Conservation (phyloP, 1,139 yeast genomes). For the Meyerozyma smithsonii region DNA sequence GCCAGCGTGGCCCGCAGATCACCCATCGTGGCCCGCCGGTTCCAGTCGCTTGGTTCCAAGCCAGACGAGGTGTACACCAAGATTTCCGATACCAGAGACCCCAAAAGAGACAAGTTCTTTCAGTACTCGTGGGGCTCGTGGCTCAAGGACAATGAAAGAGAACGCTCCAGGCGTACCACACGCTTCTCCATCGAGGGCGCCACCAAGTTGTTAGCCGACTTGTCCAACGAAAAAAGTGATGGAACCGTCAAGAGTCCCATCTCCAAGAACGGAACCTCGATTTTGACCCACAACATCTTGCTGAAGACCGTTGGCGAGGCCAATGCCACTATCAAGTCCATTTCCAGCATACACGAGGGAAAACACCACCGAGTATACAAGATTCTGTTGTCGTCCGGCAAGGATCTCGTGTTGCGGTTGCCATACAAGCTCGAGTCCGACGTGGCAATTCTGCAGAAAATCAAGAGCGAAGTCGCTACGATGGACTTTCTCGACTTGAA, state of each 20-base stretch:
- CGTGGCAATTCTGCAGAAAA: conserved; percentile 57
- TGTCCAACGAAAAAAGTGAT: conserved; percentile 22
- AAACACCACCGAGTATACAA: conserved; percentile 86
- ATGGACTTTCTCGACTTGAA: conserved; percentile 68
- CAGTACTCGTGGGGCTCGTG: conserved; percentile 95
- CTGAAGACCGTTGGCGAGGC: conserved; percentile 38
- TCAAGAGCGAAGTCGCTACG: conserved; percentile 91
- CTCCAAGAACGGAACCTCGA: conserved; percentile 37
- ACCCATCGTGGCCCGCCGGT: conserved; percentile 6
- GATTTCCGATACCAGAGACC: conserved; percentile 58
- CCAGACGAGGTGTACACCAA: conserved; percentile 46
- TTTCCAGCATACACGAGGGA: conserved; percentile 88
- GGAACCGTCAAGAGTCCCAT: conserved; percentile 30
- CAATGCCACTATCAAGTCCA: conserved; percentile 47
- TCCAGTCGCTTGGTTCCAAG: conserved; percentile 12
- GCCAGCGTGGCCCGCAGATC: neutral
- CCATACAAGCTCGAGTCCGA: conserved; percentile 75
- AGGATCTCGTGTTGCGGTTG: conserved; percentile 67
- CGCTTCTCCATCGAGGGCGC: conserved; percentile 78
- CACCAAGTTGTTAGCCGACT: conserved; percentile 41
- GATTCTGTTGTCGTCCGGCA: conserved; percentile 57
- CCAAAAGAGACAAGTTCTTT: conserved; percentile 71
- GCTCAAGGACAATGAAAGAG: conserved; percentile 71
- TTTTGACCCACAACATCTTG: conserved; percentile 43
- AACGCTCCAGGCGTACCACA: conserved; percentile 75